Evolutionary conservation across 2,329 filamentous ascomycete species (phyloP).

Genomic region (Ophiostoma ulmi): DNA sequence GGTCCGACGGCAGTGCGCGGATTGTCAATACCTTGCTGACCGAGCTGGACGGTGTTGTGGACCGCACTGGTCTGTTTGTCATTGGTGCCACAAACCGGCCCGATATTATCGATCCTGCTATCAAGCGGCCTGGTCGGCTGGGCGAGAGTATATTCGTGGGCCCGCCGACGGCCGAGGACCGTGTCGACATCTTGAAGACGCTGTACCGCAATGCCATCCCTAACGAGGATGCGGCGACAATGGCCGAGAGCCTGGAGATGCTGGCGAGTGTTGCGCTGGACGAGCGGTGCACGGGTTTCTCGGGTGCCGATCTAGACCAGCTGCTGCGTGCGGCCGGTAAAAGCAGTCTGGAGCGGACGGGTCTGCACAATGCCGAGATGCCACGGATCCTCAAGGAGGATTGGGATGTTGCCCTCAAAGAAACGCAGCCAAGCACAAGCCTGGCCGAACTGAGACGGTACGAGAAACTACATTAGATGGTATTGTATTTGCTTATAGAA

Average conservation of each 20-base stretch:
- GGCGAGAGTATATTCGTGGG: conserved; percentile 79
- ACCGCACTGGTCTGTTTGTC: conserved; percentile 81
- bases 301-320: conserved; percentile 59
- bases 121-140: conserved; percentile 84
- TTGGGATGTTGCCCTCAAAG: conserved; percentile 49
- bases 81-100: conserved; percentile 93
- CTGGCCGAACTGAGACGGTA: conserved; percentile 26
- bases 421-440: conserved; percentile 47
- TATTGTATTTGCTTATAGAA: not conserved
- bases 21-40: conserved; percentile 94
- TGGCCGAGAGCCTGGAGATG: conserved; percentile 12
- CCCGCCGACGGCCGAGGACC: conserved; percentile 66
- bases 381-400: conserved; percentile 40
- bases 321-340: conserved; percentile 41
- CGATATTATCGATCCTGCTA: conserved; percentile 93
- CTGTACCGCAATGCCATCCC: conserved; percentile 49
- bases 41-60: conserved; percentile 81
- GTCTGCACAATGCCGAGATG: conserved; percentile 30
- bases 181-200: conserved; percentile 79
- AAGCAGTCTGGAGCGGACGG: conserved; percentile 36
- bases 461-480: conserved; percentile 21
- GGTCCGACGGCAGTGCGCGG: conserved; percentile 72
- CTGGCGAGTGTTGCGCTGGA: conserved; percentile 63
- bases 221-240: conserved; percentile 5
- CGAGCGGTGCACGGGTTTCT: conserved; percentile 67